Base-by-base conservation (phyloP, 257 asterid species). In the Penstemon barbatus region DNA sequence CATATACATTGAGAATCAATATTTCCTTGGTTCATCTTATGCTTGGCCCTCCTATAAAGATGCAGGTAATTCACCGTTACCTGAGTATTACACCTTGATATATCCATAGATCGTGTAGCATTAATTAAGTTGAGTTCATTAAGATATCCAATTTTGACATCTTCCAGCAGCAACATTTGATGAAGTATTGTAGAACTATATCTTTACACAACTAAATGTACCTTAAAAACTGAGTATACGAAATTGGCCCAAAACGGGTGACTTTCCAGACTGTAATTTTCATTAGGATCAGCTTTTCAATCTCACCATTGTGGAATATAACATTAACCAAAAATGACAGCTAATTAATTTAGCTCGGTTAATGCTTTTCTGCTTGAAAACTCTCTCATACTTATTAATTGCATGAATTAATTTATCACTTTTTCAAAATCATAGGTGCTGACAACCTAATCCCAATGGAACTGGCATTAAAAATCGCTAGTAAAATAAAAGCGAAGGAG, bases 1-100 rank as follows among this genome's bases (percentile, higher is more conserved):
- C 73, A 90, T 93, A 81, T 93, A 93, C 85, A 93, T 93, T 46
- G 99, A 90, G 83, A 93, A 93, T 64, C 99, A 93, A 71, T 93
- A 93, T 75, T 93, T 93, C 77, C 74, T 93, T 18, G 99, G 99
- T 58, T 85, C 99, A 53, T 90, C 99, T 66, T 93, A 77, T 72
- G 97, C 99, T 66, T 93, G 99, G 99, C 91, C 88, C 68, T 70
- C 82, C 76, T 90, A 93, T 75, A 80, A 75, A 81, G 69, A 50
- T 76, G 96, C 99, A 64, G 99, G 99, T 90, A 71, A 45, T 43
- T 57, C 7, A 12, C 11, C 37, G 66, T 55, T 19, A 46, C 62
- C 18, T n/a, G 36, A 58, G 50, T 53, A 57, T 6, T 3, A 36
- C 37, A 46, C 33, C 36, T 25, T 11, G 18, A 11, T 33, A 15